Base-by-base conservation (phyloP, 1,139 yeast genomes). In the Diutina neorugosa region DNA sequence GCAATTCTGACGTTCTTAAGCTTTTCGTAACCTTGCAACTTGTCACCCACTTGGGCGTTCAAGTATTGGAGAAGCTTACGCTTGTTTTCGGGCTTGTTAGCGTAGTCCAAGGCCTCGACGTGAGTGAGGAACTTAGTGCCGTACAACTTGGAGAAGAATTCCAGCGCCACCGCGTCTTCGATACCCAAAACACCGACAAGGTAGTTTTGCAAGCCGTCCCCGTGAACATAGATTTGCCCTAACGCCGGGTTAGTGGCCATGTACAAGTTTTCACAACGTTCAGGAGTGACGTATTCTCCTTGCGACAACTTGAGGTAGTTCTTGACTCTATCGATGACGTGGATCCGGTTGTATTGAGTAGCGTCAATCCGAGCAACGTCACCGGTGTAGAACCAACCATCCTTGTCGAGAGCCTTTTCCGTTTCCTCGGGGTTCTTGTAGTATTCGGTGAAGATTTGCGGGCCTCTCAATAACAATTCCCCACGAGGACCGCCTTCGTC, bases 201-300 rank as follows among this genome's bases (percentile, higher is more conserved):
- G 60, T 63, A 84, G 3, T 79, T 73, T 60, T 81, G 71, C 27
- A 78, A 65, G 0, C 90, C 77, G 60, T 70, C 71, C 14, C 74
- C 74, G 56, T 69, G 70, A 1, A 59, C 63, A 46, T 54, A 61
- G 52, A 61, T 57, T 55, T 64, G 67, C 0, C 63, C 52, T 54
- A 64, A 54, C 12, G 62, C 42, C 2, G 63, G 58, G 57, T 58
- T 60, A 52, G 57, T 54, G 2, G 63, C 57, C 51, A 82, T 68
- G 61, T 85, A 84, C 23, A 70, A 69, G 62, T 81, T 83, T 63
- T 86, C 94, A 57, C 86, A 81, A 65, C 80, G 82, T 63, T 86
- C 94, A 2, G 93, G 91, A 2, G 90, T 84, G 54, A 86, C 80
- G 65, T 86, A 86, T 65, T 86, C 94, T 56, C 94, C 94, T 66